A percentile compares a stretch with the other conserved stretches of the same genome.
These are phyloP conservation scores for Eucalyptus urophylla DNA, from an alignment of 345 rosid species.

Conservation along the genomic window DNA sequence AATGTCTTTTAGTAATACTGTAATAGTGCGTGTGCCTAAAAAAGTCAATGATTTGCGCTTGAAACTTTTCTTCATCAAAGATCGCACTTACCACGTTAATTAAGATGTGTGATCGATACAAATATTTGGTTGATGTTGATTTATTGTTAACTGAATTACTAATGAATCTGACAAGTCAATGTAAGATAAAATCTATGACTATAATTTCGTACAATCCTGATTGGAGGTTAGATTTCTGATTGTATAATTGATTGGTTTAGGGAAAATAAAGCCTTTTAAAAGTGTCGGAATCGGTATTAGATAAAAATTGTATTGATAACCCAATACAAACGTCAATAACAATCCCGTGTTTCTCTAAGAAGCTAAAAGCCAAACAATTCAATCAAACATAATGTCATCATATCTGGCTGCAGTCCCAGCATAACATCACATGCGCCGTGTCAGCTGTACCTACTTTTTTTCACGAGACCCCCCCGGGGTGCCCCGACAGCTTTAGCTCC, in stretches of 20 bases:
- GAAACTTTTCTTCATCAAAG: not conserved
- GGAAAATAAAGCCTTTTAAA: not conserved
- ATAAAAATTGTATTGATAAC: too few relatives aligned
- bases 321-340: not conserved
- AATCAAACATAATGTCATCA: too few relatives aligned
- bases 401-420: accelerated
- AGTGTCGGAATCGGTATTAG: not conserved
- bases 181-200: too few relatives aligned
- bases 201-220: not conserved
- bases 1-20: too few relatives aligned
- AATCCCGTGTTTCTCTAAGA: not conserved
- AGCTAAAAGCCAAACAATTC: not conserved
- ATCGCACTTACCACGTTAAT: not conserved
- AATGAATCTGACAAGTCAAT: not conserved
- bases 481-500: too few relatives aligned
- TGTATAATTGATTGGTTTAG: not conserved
- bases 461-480: too few relatives aligned
- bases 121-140: too few relatives aligned
- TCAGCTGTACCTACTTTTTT: too few relatives aligned
- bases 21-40: too few relatives aligned
- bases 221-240: not conserved
- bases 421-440: too few relatives aligned
- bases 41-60: not conserved
- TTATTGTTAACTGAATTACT: too few relatives aligned
- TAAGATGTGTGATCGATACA: not conserved